Evolutionary conservation across 768 basidiomycete species (phyloP), one percentile per base, ranked within the genome.

Genomic region (Hemileccinum impolitum): DNA sequence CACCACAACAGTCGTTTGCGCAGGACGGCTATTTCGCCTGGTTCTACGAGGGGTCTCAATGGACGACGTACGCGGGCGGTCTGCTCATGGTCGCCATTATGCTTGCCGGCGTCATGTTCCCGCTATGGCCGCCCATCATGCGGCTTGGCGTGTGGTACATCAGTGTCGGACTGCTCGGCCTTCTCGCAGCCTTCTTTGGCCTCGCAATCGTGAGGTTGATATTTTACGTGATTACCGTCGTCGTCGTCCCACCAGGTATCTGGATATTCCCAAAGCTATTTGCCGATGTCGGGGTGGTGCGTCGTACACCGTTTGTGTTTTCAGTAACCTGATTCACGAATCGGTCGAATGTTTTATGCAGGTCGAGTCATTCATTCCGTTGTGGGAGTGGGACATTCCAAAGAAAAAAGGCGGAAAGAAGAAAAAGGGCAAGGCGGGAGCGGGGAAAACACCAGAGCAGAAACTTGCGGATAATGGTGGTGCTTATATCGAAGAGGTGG

Each of bases 221-320:
- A 59, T 87, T 97, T 73, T 98, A 93, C 71, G 78, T 94, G 68
- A 81, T 94, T 61, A 94, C 95, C n/a, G 66, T 94, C 56, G 70
- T 98, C 61, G 82, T 82, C 48, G 84, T 82, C 28, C 82, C 84
- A 52, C 92, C 92, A 13, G 96, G 94, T 37, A 96, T 99, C 41
- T 99, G 96, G 96, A 87, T 98, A 72, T 99, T 97, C 76, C 96
- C 96, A 0, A 87, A 95, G 64, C 73, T 99, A 28, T 98, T 99
- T 57, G 96, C 95, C 13, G 95, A 99, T 62, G 95, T 97, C 47
- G 94, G 96, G 68, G 95, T 98, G 63, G 96, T 99, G 66, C 70
- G 95, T 84, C 31, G 21, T 28, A 43, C 35, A 3, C 39, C 17
- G 3, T 30, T 21, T 47, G 35, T 23, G 23, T 23, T 23, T 45